Percentiles rank a stretch among this genome's conserved stretches.
phyloP scores from a whole-genome alignment of 345 rosid species.

The Psidium friedrichsthalianum region DNA sequence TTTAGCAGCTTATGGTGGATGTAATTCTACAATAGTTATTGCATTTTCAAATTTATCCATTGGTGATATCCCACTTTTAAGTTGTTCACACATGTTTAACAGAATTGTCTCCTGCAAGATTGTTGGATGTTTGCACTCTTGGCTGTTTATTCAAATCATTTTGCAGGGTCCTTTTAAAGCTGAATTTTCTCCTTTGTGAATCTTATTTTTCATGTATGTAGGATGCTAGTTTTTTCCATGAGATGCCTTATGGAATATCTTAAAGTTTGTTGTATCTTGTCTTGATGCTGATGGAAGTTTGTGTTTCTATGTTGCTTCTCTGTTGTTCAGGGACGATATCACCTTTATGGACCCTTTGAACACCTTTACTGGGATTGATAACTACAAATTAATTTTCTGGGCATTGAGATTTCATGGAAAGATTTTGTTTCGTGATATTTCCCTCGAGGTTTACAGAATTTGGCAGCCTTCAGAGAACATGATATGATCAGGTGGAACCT shows the following conservation, averaged over 20 bases:
- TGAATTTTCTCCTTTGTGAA: neutral
- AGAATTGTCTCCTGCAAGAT: neutral
- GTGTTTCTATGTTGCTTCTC: neutral
- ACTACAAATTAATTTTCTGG: slow-evolving; percentile 83
- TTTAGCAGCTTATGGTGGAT: neutral
- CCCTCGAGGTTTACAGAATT: slow-evolving; percentile 66
- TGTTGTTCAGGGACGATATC: slow-evolving; percentile 62
- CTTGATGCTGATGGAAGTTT: neutral
- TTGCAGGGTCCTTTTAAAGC: neutral
- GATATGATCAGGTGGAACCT: slow-evolving; percentile 88
- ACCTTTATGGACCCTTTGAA: slow-evolving; percentile 71
- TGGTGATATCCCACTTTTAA: neutral
- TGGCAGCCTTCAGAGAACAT: slow-evolving; percentile 98
- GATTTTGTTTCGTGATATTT: slow-evolving; percentile 67
- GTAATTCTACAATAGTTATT: neutral
- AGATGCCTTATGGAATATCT: neutral
- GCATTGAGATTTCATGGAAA: slow-evolving; percentile 85
- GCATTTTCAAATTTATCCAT: neutral
- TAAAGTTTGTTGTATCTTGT: neutral
- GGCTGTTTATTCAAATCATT: neutral
- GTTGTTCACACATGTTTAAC: neutral
- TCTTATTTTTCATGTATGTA: neutral
- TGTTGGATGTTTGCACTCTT: neutral
- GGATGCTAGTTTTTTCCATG: neutral
- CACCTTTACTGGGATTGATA: slow-evolving; percentile 71